A percentile compares a stretch with the other conserved stretches of the same genome.
phyloP scores from a whole-genome alignment of 192 early-diverging fungal genomes.

The Mortierella claussenii region DNA sequence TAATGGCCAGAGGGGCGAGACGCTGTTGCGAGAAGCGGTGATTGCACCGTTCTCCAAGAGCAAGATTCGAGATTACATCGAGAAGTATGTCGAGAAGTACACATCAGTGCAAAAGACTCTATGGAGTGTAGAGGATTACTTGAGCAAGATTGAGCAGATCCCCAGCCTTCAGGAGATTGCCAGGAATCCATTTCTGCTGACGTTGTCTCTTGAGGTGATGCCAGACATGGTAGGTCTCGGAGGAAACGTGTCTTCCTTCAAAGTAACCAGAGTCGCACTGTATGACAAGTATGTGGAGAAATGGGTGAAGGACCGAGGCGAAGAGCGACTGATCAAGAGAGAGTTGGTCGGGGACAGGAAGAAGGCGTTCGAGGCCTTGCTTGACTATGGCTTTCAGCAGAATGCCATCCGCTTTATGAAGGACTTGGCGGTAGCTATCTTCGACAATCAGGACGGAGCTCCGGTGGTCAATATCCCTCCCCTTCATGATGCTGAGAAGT shows the following conservation, averaged over 20 bases:
- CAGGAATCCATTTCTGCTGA: slow-evolving; percentile 9
- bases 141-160: not conserved
- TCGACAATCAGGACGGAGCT: too few relatives aligned
- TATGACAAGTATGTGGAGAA: slow-evolving; percentile 5
- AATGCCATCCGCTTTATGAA: slow-evolving; percentile 19
- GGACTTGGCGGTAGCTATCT: too few relatives aligned
- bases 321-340: not conserved
- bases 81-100: not conserved
- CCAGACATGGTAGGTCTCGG: slow-evolving; percentile 1
- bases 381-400: slow-evolving; percentile 16
- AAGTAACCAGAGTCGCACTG: slow-evolving; percentile 3
- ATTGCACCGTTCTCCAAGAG: not conserved
- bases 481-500: too few relatives aligned
- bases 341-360: not conserved
- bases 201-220: slow-evolving; percentile 7
- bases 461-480: too few relatives aligned
- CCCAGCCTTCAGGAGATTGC: slow-evolving; percentile 1
- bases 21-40: not conserved
- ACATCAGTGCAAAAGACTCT: too few relatives aligned
- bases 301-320: slow-evolving; percentile 5
- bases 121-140: not conserved
- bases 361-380: not conserved
- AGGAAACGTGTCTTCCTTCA: not conserved
- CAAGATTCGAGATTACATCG: slow-evolving; percentile 6
- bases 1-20: too few relatives aligned